Base-by-base conservation (phyloP, 257 asterid genomes). In the Gardenia jasminoides region DNA sequence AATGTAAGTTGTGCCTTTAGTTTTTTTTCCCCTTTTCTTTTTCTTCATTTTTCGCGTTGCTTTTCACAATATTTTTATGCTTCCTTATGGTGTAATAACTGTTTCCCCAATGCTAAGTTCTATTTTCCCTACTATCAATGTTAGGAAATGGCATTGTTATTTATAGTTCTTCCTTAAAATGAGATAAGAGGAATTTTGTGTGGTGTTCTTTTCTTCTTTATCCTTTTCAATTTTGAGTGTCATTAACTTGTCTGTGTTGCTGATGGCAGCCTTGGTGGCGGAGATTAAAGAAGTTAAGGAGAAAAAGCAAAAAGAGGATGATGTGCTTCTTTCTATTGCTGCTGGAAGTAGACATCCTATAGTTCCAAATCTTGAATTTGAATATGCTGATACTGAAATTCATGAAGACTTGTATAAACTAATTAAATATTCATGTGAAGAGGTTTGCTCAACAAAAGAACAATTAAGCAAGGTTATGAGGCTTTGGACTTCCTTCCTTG, bases 211-310 rank as follows among this genome's bases (percentile, higher is more conserved):
- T 36, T 20, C 47, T 20, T 44, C n/a, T 7, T 59, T 48, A 50
- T 43, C 41, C 59, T 47, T 30, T 69, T 76, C 30, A 52, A 67
- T 72, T 64, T 83, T 78, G 72, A 46, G 78, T 84, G 80, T 81
- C 72, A 80, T 78, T 62, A 22, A 66, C 71, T 76, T 72, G 81
- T 50, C 75, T 62, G 69, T 36, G 30, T 30, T 70, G 56, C 48
- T 47, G 11, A 67, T 83, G 71, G 84, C 95, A 96, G 98, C 91
- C 65, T 88, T 94, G 75, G 92, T 96, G 56, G 86, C 91, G 41
- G 98, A 96, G 85, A 96, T 96, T 72, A 96, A 92, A 90, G 98
- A 90, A 84, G 80, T 92, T 66, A 93, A 94, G 91, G 98, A 94
- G 88, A 89, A 88, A 75, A 88, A 74, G 75, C 94, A 90, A 90